Evolutionary conservation across 257 asterid genomes (phyloP), one percentile per base, ranked within the genome.

Genomic region (Solanum infundibuliforme): DNA sequence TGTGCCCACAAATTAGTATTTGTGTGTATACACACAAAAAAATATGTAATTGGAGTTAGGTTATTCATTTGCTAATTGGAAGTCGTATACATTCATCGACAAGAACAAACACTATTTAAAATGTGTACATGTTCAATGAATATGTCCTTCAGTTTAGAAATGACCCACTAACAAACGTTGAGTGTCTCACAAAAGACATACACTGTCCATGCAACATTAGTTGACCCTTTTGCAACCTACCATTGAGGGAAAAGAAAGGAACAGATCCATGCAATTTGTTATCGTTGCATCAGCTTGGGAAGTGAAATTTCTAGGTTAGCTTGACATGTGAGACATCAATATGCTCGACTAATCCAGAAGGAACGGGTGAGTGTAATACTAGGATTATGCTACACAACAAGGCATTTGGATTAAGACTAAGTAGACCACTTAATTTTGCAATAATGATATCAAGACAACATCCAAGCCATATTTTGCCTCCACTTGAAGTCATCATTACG

Each of bases 391-490:
- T 36, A 32, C 20, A 75, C 83, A 36, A 23, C 85, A 79, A 43
- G 65, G 66, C 27, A 41, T 79, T 43, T 25, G 38, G 39, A 79
- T 43, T 27, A 79, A 27, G 18, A 79, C 85, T 79, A 23, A 27
- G 8, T 79, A 77, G 29, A 14, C 29, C 66, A 43, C 84, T 41
- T 43, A 43, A 27, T 27, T 9, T 60, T 86, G 72, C 43, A 46
- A 21, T 46, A 25, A 71, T 14, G 46, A 72, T 36, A 72, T 18
- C 52, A 71, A 46, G 55, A 71, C 65, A 46, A 72, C 27, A 84
- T 72, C 32, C 83, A 32, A 46, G 72, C 55, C 46, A 76, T 71
- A 46, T 39, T 31, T 72, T 91, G 96, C 98, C 99, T 90, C 98
- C 98, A 98, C 98, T 86, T 91, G 39, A 79, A 27, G 3, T 46